Conservation (phyloP, 129 eudicot species). For the Lactuca saligna region DNA sequence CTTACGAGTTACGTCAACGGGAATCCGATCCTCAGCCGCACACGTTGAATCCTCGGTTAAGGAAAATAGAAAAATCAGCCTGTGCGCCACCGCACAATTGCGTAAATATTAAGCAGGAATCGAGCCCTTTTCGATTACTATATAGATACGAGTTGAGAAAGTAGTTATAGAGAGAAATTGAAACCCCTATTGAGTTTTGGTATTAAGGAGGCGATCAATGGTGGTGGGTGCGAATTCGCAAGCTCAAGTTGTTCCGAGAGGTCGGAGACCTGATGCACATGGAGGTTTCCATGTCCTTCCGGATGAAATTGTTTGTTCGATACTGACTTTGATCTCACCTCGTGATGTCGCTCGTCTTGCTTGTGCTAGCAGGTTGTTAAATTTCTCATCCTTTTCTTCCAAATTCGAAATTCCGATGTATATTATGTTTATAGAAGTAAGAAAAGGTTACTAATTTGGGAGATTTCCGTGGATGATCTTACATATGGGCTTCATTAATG, state of each 20-base stretch:
- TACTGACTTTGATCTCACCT: slow-evolving; percentile 53
- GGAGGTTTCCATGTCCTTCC: slow-evolving; percentile 59
- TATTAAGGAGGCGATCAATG: slow-evolving; percentile 25
- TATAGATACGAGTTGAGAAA: slow-evolving; percentile 14
- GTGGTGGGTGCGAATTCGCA: slow-evolving; percentile 23
- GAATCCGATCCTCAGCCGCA: slow-evolving; percentile 33
- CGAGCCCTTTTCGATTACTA: background rate
- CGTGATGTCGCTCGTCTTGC: slow-evolving; percentile 81
- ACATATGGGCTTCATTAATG: background rate
- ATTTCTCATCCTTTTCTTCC: background rate
- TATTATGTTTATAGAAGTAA: background rate
- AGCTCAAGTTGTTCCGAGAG: slow-evolving; percentile 27
- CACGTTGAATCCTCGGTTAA: slow-evolving; percentile 37
- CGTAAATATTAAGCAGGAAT: slow-evolving; percentile 34
- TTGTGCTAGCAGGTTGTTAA: slow-evolving; percentile 75
- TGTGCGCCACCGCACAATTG: slow-evolving; percentile 34
- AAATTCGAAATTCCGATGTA: background rate
- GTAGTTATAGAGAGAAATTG: background rate
- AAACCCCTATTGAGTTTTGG: background rate
- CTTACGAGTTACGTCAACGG: slow-evolving; percentile 23
- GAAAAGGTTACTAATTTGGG: background rate
- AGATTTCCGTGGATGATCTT: slow-evolving; percentile 4
- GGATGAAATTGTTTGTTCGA: slow-evolving; percentile 61
- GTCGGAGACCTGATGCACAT: slow-evolving; percentile 70
- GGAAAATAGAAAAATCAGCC: slow-evolving; percentile 9